Base-by-base conservation (phyloP, 495 filamentous ascomycete genomes). In the Cercophora samala region DNA sequence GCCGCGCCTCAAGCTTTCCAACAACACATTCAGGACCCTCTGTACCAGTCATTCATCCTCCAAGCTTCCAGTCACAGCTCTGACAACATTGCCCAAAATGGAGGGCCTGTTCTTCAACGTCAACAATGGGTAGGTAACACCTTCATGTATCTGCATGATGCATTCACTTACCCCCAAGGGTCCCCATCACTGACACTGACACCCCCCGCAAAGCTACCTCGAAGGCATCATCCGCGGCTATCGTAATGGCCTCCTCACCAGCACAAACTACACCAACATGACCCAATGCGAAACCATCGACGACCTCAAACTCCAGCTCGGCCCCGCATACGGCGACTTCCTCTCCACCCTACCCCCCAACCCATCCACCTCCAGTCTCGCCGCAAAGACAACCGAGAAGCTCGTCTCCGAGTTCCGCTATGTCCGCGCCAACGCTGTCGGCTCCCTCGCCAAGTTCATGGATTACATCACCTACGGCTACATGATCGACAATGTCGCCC, bases 401-500 rank as follows among this genome's bases (percentile, higher is more conserved):
- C 87, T 99, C 71, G 93, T 98, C 72, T 88, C 93, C 64, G 96
- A 99, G 76, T 99, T 99, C 80, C 89, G 93, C 67, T 99, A 99
- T 76, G 82, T 99, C 62, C 89, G 93, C 70, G 92, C 92, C 53
- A 96, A 98, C 75, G 89, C 96, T 18, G 90, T 91, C 5, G 96
- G 95, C 6, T 91, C 92, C 0, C 87, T 97, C 22, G 89, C 93
- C 61, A 92, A 91, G 72, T 99, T 99, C 78, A 89, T 98, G 81
- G 92, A 97, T 74, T 99, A 97, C 77, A 81, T 99, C 64, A 98
- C 94, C 13, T 98, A 99, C 74, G 93, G 92, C 58, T 99, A 99
- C 83, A 99, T 99, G 95, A 99, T 99, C 79, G 95, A 99, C 80
- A 99, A 99, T 76, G 93, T 99, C 53, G 96, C 95, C 25, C 88